Evolutionary conservation across 768 basidiomycete species (phyloP).

Genomic region (Leccinum variicolor): DNA sequence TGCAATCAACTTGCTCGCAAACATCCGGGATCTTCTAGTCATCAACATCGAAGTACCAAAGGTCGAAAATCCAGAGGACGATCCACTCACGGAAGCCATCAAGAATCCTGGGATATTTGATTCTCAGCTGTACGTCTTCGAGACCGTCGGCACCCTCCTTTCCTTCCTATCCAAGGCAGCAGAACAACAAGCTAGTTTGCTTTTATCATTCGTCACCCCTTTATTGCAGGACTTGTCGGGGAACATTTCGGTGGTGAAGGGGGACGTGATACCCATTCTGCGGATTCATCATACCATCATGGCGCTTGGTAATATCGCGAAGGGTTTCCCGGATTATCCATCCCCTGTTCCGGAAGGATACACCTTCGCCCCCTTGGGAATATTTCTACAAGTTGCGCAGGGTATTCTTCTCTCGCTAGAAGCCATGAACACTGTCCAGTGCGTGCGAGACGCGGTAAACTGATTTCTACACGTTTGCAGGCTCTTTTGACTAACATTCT

Average conservation of each 20-base stretch:
- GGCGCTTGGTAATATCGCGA: conserved; percentile 91
- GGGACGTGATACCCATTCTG: conserved; percentile 72
- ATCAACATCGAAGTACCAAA: conserved; percentile 78
- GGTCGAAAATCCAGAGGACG: conserved; percentile 68
- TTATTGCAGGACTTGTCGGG: conserved; percentile 72
- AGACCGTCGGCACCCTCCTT: conserved; percentile 82
- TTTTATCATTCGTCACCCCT: conserved; percentile 79
- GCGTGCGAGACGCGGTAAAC: conserved; percentile 89
- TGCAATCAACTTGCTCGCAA: conserved; percentile 65
- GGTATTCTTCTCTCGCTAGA: conserved; percentile 85
- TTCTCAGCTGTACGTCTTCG: conserved; percentile 92
- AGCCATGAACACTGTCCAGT: conserved; percentile 81
- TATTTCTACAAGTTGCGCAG: conserved; percentile 84
- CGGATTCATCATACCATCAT: conserved; percentile 91
- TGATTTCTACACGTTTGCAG: neutral
- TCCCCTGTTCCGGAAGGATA: conserved; percentile 63
- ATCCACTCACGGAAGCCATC: conserved; percentile 77
- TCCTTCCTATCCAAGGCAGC: conserved; percentile 68
- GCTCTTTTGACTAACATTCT: conserved; percentile 7
- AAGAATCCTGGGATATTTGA: conserved; percentile 72
- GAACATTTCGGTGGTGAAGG: conserved; percentile 51
- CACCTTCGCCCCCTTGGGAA: conserved; percentile 65
- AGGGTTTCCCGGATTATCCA: conserved; percentile 94
- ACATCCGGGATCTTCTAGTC: conserved; percentile 71
- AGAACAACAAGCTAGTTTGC: conserved; percentile 62